Conservation (phyloP, 2,329 filamentous ascomycete species). For the Cladobotryum protrusum region DNA sequence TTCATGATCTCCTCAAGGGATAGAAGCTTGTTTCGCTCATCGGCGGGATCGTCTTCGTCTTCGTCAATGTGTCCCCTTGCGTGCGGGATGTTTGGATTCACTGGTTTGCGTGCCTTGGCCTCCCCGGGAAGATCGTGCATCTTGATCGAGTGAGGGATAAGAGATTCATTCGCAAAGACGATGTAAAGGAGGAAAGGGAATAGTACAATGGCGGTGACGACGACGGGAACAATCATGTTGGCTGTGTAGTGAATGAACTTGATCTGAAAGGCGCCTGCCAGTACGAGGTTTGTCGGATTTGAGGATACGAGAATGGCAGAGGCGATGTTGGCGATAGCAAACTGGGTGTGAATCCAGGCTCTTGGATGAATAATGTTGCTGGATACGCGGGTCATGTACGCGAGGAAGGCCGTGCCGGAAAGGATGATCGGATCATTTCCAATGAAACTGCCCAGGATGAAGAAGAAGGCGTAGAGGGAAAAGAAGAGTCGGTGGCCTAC, state of each 20-base stretch:
- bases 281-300: conserved; percentile 69
- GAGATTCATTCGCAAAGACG: conserved; percentile 56
- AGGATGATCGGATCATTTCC: conserved; percentile 72
- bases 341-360: conserved; percentile 69
- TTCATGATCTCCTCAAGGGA: conserved; percentile 70
- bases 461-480: conserved; percentile 69
- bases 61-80: conserved; percentile 50
- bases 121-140: conserved; percentile 62
- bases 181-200: conserved; percentile 67
- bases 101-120: conserved; percentile 46
- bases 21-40: conserved; percentile 48
- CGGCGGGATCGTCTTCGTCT: conserved; percentile 38
- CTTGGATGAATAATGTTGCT: conserved; percentile 64
- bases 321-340: conserved; percentile 65
- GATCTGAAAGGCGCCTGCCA: conserved; percentile 66
- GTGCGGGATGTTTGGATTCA: conserved; percentile 68
- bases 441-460: conserved; percentile 58
- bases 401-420: conserved; percentile 66
- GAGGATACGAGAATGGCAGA: conserved; percentile 73
- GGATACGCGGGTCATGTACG: conserved; percentile 71
- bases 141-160: conserved; percentile 60
- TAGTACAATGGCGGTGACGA: conserved; percentile 60
- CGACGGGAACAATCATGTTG: conserved; percentile 70
- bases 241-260: conserved; percentile 68
- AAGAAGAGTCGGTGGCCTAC: conserved; percentile 64